A percentile compares a stretch with the other conserved stretches of the same genome.
Evolutionary conservation across 106 monocot genomes (phyloP).

Genomic region (Dendrobium officinale): DNA sequence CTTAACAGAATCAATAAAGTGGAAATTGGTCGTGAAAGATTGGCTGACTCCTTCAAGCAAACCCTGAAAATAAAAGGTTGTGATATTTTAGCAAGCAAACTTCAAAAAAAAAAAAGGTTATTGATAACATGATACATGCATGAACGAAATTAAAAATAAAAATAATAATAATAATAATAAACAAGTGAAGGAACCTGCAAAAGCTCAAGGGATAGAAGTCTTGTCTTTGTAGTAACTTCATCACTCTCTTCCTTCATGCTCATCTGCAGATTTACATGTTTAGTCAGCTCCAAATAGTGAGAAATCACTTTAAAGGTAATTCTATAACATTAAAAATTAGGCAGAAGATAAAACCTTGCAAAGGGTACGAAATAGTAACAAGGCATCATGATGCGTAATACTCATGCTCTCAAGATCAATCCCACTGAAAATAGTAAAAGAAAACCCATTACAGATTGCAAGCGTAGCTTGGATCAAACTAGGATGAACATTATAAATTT

Average conservation of each 20-base stretch:
- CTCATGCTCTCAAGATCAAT: constrained; percentile 93
- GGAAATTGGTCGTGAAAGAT: constrained; percentile 90
- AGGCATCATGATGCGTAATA: constrained; percentile 79
- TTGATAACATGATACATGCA: background rate
- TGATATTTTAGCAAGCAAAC: background rate
- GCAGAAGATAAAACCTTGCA: constrained; percentile 69
- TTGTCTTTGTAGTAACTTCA: constrained; percentile 80
- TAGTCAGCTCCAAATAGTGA: constrained; percentile 1
- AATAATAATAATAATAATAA: background rate
- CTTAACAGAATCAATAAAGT: constrained; percentile 96
- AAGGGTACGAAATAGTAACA: constrained; percentile 87
- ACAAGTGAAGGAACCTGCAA: constrained; percentile 53
- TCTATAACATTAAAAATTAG: constrained; percentile 6
- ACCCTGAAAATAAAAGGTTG: constrained; percentile 41
- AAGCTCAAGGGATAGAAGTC: constrained; percentile 93
- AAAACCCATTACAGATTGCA: background rate
- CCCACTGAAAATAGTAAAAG: constrained; percentile 41
- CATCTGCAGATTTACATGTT: constrained; percentile 52
- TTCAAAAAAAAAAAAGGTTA: background rate
- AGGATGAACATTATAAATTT: constrained; percentile 2
- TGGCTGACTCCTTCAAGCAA: constrained; percentile 88
- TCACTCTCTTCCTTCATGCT: constrained; percentile 97
- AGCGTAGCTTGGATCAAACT: background rate
- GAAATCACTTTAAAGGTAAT: background rate
- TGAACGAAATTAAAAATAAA: background rate